phyloP scores from a whole-genome alignment of 2,329 filamentous ascomycete genomes.

The Neopestalotiopsis sp. region DNA sequence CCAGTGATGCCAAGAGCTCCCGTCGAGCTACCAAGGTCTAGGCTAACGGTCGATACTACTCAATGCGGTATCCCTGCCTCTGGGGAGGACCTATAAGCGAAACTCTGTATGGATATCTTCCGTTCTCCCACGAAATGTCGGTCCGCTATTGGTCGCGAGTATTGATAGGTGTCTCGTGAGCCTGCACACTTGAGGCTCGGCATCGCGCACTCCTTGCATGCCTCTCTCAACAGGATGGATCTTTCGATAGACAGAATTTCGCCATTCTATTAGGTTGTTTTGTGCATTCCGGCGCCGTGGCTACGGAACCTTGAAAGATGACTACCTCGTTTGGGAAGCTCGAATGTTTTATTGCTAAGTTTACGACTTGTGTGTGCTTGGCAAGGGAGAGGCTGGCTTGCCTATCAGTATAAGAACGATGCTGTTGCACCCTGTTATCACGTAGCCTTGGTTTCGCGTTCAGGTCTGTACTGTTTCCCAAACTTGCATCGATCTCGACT shows the following conservation, averaged over 20 bases:
- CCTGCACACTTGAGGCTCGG: neutral
- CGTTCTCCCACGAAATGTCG: neutral
- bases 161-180: conserved; percentile 5
- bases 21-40: neutral
- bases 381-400: neutral
- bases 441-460: neutral
- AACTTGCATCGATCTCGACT: neutral
- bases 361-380: neutral
- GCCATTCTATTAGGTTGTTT: conserved; percentile 1
- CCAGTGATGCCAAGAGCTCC: conserved; percentile 13
- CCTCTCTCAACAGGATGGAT: neutral
- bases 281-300: conserved; percentile 11
- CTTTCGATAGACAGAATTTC: neutral
- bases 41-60: conserved; percentile 14
- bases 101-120: conserved; percentile 8
- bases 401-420: neutral
- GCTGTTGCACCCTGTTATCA: neutral
- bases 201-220: conserved; percentile 3
- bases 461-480: neutral
- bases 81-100: neutral
- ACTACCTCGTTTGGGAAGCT: conserved; percentile 9
- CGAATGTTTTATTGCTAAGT: conserved; percentile 3
- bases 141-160: conserved; percentile 1
- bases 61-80: conserved; percentile 7
- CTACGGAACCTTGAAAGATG: neutral